Conservation (phyloP, 164 flowering plant genomes). For the Liquidambar formosana region DNA sequence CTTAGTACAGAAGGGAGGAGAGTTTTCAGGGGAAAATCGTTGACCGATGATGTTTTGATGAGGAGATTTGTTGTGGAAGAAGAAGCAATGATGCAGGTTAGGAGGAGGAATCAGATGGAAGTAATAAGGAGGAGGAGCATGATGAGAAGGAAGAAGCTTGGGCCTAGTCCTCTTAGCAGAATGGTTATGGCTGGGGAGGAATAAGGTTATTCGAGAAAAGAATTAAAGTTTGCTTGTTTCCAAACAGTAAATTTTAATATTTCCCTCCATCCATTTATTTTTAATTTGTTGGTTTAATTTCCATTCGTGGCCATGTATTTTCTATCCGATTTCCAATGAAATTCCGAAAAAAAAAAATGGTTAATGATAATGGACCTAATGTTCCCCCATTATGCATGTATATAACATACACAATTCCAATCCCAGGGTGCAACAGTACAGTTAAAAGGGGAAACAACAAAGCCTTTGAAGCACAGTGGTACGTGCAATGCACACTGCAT, state of each 20-base stretch:
- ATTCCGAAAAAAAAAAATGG: no score
- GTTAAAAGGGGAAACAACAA: no score
- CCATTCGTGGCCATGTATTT: no score
- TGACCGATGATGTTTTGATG: constrained; percentile 85
- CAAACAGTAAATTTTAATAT: constrained; percentile 4
- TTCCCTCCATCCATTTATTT: not conserved
- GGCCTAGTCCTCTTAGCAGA: constrained; percentile 83
- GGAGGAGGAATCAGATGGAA: constrained; percentile 81
- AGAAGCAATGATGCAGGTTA: constrained; percentile 80
- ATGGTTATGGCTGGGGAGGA: constrained; percentile 53
- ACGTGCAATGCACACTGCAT: no score
- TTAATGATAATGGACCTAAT: no score
- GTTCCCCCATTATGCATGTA: no score
- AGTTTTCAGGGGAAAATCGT: constrained; percentile 79
- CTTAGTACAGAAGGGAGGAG: constrained; percentile 52
- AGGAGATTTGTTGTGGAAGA: constrained; percentile 90
- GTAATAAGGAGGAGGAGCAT: constrained; percentile 62
- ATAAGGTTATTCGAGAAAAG: constrained; percentile 1
- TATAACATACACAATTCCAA: no score
- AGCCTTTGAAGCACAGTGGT: no score
- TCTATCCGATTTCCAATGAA: no score
- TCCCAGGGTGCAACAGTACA: no score
- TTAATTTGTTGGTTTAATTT: no score
- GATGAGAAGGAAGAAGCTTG: constrained; percentile 68
- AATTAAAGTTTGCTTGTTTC: not conserved